phyloP scores from a whole-genome alignment of 2,329 filamentous ascomycete species.

The Fusarium multiceps region DNA sequence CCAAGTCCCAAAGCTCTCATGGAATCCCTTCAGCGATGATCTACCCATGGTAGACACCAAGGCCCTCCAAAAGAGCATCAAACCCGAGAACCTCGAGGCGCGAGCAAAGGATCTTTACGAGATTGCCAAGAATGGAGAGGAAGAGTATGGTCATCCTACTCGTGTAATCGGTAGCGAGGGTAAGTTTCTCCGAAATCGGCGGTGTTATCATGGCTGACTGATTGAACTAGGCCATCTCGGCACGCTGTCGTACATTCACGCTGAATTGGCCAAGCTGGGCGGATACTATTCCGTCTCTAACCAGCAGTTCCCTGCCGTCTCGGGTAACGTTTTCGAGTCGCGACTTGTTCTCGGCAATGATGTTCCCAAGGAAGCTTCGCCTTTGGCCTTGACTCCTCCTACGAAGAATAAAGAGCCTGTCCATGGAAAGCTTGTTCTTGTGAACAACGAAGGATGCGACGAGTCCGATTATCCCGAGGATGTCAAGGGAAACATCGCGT shows the following conservation, averaged over 20 bases:
- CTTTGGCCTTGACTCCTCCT: conserved; percentile 75
- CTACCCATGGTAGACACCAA: conserved; percentile 63
- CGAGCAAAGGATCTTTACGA: conserved; percentile 71
- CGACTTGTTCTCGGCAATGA: conserved; percentile 66
- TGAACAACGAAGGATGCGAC: conserved; percentile 72
- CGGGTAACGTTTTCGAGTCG: conserved; percentile 69
- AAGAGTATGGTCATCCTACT: conserved; percentile 75
- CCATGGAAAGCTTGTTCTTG: conserved; percentile 68
- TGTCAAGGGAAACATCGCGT: conserved; percentile 72
- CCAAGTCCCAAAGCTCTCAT: conserved; percentile 34
- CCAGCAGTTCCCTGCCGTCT: conserved; percentile 72
- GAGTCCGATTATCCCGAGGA: conserved; percentile 70
- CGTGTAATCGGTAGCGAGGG: conserved; percentile 73
- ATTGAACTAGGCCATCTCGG: conserved; percentile 66
- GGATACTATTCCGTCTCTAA: conserved; percentile 72
- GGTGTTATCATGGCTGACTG: conserved; percentile 1
- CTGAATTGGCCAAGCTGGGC: conserved; percentile 63
- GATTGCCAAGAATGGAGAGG: conserved; percentile 68
- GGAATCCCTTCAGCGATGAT: conserved; percentile 33
- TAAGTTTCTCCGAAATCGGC: no score
- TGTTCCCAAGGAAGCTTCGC: conserved; percentile 61
- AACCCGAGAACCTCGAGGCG: conserved; percentile 63
- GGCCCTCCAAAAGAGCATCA: conserved; percentile 67
- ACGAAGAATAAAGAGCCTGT: conserved; percentile 70
- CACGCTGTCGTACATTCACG: conserved; percentile 72